Percentiles rank a stretch among this genome's conserved stretches.
Conservation (phyloP, 2,329 filamentous ascomycete genomes). For the Arthroderma sp. region DNA sequence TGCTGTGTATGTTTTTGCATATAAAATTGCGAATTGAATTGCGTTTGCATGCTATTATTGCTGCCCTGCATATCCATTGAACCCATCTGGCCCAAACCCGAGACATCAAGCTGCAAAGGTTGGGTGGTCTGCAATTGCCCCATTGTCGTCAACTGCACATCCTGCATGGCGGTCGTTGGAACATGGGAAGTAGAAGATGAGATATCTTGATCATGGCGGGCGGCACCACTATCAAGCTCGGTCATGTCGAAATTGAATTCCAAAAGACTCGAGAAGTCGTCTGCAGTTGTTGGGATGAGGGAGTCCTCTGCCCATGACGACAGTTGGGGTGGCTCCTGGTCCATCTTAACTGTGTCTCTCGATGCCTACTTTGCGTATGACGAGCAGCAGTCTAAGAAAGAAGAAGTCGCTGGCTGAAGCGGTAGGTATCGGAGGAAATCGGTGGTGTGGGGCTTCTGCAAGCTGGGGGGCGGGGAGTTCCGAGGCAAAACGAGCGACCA, state of each 20-base stretch:
- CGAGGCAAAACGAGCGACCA: too few relatives aligned
- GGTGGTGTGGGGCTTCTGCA: too few relatives aligned
- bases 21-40: constrained; percentile 6
- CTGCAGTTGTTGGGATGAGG: constrained; percentile 26
- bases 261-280: constrained; percentile 38
- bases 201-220: constrained; percentile 24
- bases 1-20: constrained; percentile 9
- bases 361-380: too few relatives aligned
- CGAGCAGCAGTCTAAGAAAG: too few relatives aligned
- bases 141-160: constrained; percentile 7
- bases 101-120: constrained; percentile 4
- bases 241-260: constrained; percentile 36
- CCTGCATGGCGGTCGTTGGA: constrained; percentile 8
- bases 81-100: constrained; percentile 5
- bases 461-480: too few relatives aligned
- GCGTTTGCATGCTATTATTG: constrained; percentile 1
- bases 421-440: too few relatives aligned
- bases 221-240: constrained; percentile 21
- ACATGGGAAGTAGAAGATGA: constrained; percentile 18
- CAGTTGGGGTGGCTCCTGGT: constrained; percentile 23
- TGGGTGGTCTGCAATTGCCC: constrained; percentile 6
- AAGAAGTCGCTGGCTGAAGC: too few relatives aligned
- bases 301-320: constrained; percentile 28
- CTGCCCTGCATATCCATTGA: constrained; percentile 8
- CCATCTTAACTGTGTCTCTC: constrained; percentile 18